Evolutionary conservation across 257 asterid species (phyloP), one percentile per base, ranked within the genome.

Genomic region (Jasminum sambac): DNA sequence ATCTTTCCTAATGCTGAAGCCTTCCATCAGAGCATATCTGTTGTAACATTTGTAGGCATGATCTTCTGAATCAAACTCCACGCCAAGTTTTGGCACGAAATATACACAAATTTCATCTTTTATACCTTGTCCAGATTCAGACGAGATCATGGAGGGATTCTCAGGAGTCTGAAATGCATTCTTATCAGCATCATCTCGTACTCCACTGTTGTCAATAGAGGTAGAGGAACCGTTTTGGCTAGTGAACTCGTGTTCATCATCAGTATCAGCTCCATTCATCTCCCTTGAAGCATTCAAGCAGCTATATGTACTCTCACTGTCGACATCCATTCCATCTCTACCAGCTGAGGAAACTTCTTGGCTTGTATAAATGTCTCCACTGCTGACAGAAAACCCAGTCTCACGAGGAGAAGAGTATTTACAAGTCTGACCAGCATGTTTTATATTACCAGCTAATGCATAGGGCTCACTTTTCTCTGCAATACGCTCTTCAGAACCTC

Each of bases 1-100:
- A 82, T 86, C 89, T 59, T 86, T 86, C 34, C 91, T 76, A 50
- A 86, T 86, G 82, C 91, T 86, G 77, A 86, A 86, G 43, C 91
- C 91, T 81, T 81, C 84, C 79, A 71, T 73, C 67, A 84, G 87
- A 70, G 91, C 91, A 55, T 75, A 84, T 74, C 63, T 79, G 61
- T 79, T 86, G 66, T 86, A 86, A 66, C 88, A 83, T 77, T 81
- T 81, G 78, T 83, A 84, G 0, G 91, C 91, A 43, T 86, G 91
- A 48, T 86, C 87, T 80, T 86, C 91, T 2, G 87, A 77, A 34
- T 81, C 79, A 7, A 79, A 86, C 64, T 83, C 91, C 75, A 81
- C 76, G 21, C 91, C 88, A 69, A 86, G 84, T 42, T 77, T 76
- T 52, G 89, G 91, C 69, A 86, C 78, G 61, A 86, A 17, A 63